Evolutionary conservation across 306 rosid genomes (phyloP).

Genomic region (Prinsepia uniflora): DNA sequence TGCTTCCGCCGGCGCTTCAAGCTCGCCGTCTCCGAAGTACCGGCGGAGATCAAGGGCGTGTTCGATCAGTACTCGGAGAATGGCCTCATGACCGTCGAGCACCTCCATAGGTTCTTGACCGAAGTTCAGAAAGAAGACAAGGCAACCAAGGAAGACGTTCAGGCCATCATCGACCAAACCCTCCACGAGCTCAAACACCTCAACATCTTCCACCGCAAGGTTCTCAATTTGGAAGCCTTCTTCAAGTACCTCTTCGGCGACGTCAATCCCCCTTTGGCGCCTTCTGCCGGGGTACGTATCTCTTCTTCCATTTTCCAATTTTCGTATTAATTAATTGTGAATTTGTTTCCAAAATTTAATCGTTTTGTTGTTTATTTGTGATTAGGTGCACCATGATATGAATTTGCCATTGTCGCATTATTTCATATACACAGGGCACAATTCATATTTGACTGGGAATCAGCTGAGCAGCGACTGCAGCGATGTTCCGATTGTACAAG

Average conservation of each 20-base stretch:
- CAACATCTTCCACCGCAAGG: slow-evolving; percentile 61
- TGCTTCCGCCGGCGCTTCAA: slow-evolving; percentile 81
- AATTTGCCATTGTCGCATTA: slow-evolving; percentile 84
- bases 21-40: slow-evolving; percentile 62
- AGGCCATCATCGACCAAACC: slow-evolving; percentile 44
- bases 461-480: slow-evolving; percentile 98
- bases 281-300: slow-evolving; percentile 39
- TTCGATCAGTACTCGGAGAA: slow-evolving; percentile 65
- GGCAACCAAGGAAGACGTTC: slow-evolving; percentile 57
- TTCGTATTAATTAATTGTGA: not conserved
- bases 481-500: slow-evolving; percentile 70
- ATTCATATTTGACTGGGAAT: slow-evolving; percentile 92
- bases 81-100: slow-evolving; percentile 57
- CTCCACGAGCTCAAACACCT: slow-evolving; percentile 47
- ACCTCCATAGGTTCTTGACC: slow-evolving; percentile 53
- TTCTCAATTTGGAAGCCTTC: slow-evolving; percentile 67
- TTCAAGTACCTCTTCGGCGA: slow-evolving; percentile 75
- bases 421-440: slow-evolving; percentile 89
- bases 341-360: not conserved
- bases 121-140: slow-evolving; percentile 62
- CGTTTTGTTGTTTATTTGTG: not conserved
- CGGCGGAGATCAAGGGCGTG: slow-evolving; percentile 57
- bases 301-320: not conserved
- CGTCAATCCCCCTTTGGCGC: slow-evolving; percentile 44
- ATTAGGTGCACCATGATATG: slow-evolving; percentile 89